These are phyloP conservation scores for Cordyceps cicadae DNA, from an alignment of 2,329 filamentous ascomycete species.

Conservation along the genomic window DNA sequence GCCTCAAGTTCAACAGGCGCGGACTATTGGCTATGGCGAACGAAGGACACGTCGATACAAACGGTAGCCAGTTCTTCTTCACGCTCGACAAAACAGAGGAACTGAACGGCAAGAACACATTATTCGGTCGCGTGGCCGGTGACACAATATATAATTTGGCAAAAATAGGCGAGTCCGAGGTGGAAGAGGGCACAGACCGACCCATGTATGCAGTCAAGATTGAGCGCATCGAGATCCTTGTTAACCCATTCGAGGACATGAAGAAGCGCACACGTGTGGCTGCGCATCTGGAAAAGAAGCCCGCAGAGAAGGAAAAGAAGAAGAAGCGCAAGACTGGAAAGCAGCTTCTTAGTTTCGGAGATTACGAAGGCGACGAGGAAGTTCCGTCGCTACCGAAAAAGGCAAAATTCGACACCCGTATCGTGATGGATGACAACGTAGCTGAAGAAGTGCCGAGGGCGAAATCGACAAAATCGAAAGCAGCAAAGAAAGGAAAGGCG, in stretches of 20 bases:
- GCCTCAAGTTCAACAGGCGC: conserved; percentile 85
- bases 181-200: conserved; percentile 69
- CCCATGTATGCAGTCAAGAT: conserved; percentile 82
- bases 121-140: conserved; percentile 86
- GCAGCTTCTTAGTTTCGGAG: conserved; percentile 69
- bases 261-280: conserved; percentile 56
- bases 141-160: conserved; percentile 94
- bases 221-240: conserved; percentile 61
- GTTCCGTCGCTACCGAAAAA: conserved; percentile 59
- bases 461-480: conserved; percentile 22
- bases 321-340: conserved; percentile 69
- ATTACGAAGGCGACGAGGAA: conserved; percentile 53
- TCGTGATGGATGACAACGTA: conserved; percentile 51
- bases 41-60: conserved; percentile 65
- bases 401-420: conserved; percentile 68
- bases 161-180: conserved; percentile 84
- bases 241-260: conserved; percentile 80
- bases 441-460: conserved; percentile 22
- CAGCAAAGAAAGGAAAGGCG: conserved; percentile 24
- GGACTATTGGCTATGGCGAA: conserved; percentile 97
- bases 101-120: conserved; percentile 79
- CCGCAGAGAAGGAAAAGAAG: conserved; percentile 38
- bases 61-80: conserved; percentile 96
- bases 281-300: conserved; percentile 33
- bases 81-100: conserved; percentile 80